Evolutionary conservation across 371 early-diverging fungal genomes (phyloP).

Genomic region (Mucor saturninus): DNA sequence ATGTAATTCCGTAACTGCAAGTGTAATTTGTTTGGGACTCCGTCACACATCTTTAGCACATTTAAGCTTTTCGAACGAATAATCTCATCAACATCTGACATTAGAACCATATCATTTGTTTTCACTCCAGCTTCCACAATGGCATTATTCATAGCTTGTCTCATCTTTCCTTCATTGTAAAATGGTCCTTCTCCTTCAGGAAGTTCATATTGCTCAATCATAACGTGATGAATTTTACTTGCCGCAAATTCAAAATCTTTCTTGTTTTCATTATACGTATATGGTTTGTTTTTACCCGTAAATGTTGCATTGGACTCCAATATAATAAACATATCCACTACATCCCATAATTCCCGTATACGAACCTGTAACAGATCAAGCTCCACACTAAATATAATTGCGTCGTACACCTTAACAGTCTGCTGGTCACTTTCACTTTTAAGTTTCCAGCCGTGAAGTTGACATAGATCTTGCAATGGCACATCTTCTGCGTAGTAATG

Average conservation of each 20-base stretch:
- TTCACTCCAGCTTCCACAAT: constrained; percentile 36
- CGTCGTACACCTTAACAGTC: constrained; percentile 30
- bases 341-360: constrained; percentile 38
- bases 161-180: constrained; percentile 48
- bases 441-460: constrained; percentile 36
- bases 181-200: constrained; percentile 48
- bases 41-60: constrained; percentile 38
- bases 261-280: constrained; percentile 41
- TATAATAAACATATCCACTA: constrained; percentile 44
- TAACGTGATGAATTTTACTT: constrained; percentile 52
- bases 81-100: constrained; percentile 43
- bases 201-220: constrained; percentile 30
- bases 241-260: constrained; percentile 55
- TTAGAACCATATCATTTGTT: constrained; percentile 30
- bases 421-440: constrained; percentile 21
- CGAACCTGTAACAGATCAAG: constrained; percentile 42
- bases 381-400: constrained; percentile 45
- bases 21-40: constrained; percentile 52
- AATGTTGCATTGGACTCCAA: constrained; percentile 43
- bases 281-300: constrained; percentile 30
- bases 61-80: constrained; percentile 27
- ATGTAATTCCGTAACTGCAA: constrained; percentile 55
- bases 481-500: constrained; percentile 52
- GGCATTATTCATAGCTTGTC: constrained; percentile 43
- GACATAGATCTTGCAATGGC: constrained; percentile 30